Percentiles rank a stretch among this genome's conserved stretches.
Conservation (phyloP, 345 rosid genomes). For the Eucalyptus paniculata region DNA sequence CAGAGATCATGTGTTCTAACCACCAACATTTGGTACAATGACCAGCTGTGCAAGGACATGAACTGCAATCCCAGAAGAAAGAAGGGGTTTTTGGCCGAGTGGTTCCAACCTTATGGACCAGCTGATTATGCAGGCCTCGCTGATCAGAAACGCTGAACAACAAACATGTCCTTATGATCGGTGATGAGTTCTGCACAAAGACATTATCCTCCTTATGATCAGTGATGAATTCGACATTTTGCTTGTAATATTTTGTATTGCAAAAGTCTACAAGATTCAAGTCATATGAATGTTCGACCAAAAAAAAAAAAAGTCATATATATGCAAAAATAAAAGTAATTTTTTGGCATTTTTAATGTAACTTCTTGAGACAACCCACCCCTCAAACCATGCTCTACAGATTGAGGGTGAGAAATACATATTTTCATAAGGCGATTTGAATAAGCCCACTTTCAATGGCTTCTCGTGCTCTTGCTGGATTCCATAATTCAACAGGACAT, state of each 20-base stretch:
- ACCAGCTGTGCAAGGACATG: slow-evolving; percentile 32
- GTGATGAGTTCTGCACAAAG: not conserved
- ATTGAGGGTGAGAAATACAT: not conserved
- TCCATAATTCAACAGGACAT: not conserved
- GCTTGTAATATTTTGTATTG: not conserved
- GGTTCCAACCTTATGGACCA: slow-evolving; percentile 22
- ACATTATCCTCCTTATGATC: not conserved
- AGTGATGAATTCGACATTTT: not conserved
- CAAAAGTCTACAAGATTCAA: not conserved
- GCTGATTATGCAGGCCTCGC: slow-evolving; percentile 6
- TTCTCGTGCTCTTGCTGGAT: not conserved
- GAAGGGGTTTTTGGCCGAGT: slow-evolving; percentile 12
- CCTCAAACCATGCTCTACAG: not conserved
- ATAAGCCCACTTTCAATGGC: not conserved
- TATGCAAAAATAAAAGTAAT: not conserved
- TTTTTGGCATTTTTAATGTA: not conserved
- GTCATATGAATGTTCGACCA: not conserved
- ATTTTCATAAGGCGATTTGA: not conserved
- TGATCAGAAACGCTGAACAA: not conserved
- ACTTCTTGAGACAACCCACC: not conserved
- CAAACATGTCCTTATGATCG: not conserved
- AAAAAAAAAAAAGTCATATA: not conserved
- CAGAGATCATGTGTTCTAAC: slow-evolving; percentile 7
- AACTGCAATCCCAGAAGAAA: slow-evolving; percentile 21
- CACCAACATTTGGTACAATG: slow-evolving; percentile 11